These are phyloP conservation scores for Neofusicoccum parvum DNA, from an alignment of 2,329 filamentous ascomycete species.

Conservation along the genomic window DNA sequence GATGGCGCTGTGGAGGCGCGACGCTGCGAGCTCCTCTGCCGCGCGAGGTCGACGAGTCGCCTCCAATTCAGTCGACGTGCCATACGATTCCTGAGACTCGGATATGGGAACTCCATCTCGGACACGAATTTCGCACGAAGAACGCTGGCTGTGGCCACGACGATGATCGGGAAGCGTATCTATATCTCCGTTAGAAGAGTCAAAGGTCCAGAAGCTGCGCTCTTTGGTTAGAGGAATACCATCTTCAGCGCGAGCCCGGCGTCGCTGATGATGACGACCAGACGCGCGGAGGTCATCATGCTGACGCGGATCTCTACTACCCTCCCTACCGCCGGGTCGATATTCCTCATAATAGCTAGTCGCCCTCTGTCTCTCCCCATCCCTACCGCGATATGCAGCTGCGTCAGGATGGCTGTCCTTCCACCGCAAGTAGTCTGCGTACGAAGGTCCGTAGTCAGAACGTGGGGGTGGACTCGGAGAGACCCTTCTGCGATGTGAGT, in stretches of 20 bases:
- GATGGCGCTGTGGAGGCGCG: neutral
- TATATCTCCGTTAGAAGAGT: neutral
- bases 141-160: neutral
- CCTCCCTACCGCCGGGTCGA: neutral
- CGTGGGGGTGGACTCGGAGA: neutral
- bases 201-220: neutral
- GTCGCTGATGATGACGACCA: neutral
- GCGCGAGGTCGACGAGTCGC: neutral
- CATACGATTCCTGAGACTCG: too few relatives aligned
- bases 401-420: neutral
- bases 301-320: neutral
- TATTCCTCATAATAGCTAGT: constrained; percentile 9
- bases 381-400: neutral
- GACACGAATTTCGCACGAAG: too few relatives aligned
- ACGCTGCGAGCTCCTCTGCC: neutral
- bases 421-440: constrained; percentile 1
- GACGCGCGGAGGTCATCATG: neutral
- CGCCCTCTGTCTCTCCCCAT: neutral
- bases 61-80: neutral
- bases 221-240: neutral
- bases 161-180: neutral
- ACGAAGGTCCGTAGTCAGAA: neutral
- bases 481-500: neutral
- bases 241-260: neutral
- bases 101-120: too few relatives aligned